Percentiles rank a stretch among this genome's conserved stretches.
phyloP scores from a whole-genome alignment of 2,329 filamentous ascomycete species.

The Hypoxylon sp. region DNA sequence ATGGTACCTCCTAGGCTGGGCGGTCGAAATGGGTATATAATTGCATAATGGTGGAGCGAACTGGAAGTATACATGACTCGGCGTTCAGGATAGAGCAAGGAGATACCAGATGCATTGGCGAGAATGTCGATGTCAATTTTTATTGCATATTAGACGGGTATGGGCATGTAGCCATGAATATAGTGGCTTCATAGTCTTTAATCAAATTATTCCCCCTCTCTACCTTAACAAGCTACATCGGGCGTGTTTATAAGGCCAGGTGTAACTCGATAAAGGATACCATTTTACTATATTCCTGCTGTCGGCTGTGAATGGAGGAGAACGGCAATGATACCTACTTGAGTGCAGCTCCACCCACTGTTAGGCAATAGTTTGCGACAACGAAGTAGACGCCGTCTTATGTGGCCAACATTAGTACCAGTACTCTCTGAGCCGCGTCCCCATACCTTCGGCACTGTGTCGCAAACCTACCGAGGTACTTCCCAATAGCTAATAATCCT shows the following conservation, averaged over 20 bases:
- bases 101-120: conserved; percentile 3
- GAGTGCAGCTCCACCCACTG: no score
- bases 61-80: not conserved
- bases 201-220: conserved; percentile 5
- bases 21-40: not conserved
- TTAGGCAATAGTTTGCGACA: no score
- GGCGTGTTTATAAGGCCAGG: not conserved
- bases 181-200: not conserved
- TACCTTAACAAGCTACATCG: not conserved
- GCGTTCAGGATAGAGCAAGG: conserved; percentile 4
- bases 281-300: no score
- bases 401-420: no score
- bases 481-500: no score
- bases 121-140: not conserved
- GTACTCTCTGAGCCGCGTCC: no score
- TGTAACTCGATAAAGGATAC: not conserved
- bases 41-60: not conserved
- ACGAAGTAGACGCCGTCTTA: no score
- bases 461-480: no score
- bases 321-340: no score
- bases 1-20: not conserved
- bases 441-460: no score
- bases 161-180: not conserved
- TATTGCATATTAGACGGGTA: conserved; percentile 6
- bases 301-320: no score